These are phyloP conservation scores for Daedaleopsis sinensis DNA, from an alignment of 768 basidiomycete genomes.

Conservation along the genomic window DNA sequence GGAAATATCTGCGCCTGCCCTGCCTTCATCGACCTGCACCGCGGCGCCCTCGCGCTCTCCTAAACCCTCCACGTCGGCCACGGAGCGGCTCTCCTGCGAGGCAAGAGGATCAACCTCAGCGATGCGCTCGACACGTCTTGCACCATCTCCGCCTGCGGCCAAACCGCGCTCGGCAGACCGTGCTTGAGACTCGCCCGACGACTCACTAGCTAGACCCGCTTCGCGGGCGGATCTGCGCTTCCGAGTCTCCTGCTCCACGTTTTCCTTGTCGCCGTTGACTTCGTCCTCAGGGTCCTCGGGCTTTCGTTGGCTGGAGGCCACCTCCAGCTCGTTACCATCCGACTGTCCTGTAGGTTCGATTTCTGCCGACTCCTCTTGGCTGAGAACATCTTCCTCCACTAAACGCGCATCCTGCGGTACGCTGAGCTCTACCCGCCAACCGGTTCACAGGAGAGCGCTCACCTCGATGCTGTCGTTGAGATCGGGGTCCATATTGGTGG, in stretches of 20 bases:
- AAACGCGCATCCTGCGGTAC: neutral
- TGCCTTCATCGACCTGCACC: neutral
- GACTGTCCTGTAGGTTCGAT: neutral
- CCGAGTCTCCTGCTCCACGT: neutral
- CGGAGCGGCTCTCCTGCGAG: constrained; percentile 6
- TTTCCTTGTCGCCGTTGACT: constrained; percentile 1
- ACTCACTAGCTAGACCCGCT: neutral
- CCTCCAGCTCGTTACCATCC: neutral
- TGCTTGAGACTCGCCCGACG: neutral
- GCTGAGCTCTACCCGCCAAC: neutral
- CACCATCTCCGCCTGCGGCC: constrained; percentile 7
- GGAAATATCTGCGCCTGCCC: no score
- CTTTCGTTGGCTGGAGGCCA: neutral
- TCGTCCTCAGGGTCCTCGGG: constrained; percentile 1
- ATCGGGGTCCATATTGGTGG: constrained; percentile 34
- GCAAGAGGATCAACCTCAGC: constrained; percentile 12
- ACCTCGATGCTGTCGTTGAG: constrained; percentile 38
- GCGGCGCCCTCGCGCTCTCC: neutral
- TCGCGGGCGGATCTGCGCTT: neutral
- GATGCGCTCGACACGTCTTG: constrained; percentile 6
- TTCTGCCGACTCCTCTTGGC: neutral
- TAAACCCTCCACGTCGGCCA: neutral
- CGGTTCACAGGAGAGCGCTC: neutral
- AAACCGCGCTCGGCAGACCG: neutral
- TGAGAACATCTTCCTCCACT: constrained; percentile 1